These are phyloP conservation scores for Colletotrichum eleusines DNA, from an alignment of 2,329 filamentous ascomycete genomes.

Conservation along the genomic window DNA sequence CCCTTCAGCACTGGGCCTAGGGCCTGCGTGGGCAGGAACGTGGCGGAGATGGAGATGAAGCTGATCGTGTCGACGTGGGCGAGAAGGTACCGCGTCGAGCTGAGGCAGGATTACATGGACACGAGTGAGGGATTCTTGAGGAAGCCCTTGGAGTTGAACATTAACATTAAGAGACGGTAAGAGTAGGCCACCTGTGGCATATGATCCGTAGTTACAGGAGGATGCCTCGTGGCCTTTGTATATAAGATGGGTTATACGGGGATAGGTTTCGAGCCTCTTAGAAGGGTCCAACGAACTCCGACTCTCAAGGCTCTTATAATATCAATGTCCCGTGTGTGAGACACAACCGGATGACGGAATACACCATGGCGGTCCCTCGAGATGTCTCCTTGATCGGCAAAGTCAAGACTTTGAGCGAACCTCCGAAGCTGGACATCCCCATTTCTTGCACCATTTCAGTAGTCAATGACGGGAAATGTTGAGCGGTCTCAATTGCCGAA, in stretches of 20 bases:
- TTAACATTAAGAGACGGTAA: constrained; percentile 69
- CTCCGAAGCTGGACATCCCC: not conserved
- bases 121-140: constrained; percentile 85
- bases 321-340: too few species aligned
- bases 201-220: not conserved
- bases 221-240: not conserved
- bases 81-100: constrained; percentile 60
- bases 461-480: not conserved
- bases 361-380: not conserved
- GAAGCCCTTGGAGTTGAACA: constrained; percentile 78
- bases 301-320: not conserved
- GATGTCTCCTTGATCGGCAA: not conserved
- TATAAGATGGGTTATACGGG: not conserved
- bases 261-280: not conserved
- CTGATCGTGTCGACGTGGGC: constrained; percentile 79
- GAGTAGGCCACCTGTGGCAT: not conserved
- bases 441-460: not conserved
- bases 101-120: constrained; percentile 73
- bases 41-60: constrained; percentile 90
- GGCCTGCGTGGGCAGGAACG: constrained; percentile 81
- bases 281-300: too few species aligned
- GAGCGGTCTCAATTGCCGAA: not conserved
- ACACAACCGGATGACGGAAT: not conserved
- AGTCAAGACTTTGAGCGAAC: too few species aligned
- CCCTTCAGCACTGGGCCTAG: constrained; percentile 80